Percentiles rank a stretch among this genome's conserved stretches.
Evolutionary conservation across 164 flowering plant species (phyloP).

Genomic region (Tinospora cordifolia): DNA sequence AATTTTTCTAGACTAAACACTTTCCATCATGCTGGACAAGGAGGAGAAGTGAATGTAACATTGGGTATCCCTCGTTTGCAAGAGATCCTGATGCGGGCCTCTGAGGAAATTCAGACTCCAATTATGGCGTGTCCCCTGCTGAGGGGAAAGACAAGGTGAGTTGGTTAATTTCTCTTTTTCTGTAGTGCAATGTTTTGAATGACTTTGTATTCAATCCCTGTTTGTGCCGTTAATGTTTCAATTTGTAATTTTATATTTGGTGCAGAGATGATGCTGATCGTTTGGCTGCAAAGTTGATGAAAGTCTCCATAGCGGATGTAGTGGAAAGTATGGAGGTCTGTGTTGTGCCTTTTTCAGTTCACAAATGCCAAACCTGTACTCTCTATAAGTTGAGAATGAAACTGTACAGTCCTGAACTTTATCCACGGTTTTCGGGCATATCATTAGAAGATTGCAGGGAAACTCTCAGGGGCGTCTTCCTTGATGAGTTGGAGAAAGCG

Average conservation of each 20-base stretch:
- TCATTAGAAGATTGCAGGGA: constrained; percentile 42
- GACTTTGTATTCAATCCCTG: not conserved
- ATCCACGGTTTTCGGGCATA: constrained; percentile 36
- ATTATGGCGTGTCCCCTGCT: constrained; percentile 74
- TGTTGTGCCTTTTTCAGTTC: constrained; percentile 36
- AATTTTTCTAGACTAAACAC: constrained; percentile 69
- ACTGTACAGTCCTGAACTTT: constrained; percentile 39
- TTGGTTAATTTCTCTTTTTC: not conserved
- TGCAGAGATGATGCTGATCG: constrained; percentile 57
- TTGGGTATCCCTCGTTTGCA: constrained; percentile 98
- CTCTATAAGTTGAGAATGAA: constrained; percentile 67
- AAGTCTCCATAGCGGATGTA: constrained; percentile 61
- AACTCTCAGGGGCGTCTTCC: constrained; percentile 28
- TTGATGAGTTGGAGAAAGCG: constrained; percentile 56
- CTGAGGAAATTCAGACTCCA: constrained; percentile 68
- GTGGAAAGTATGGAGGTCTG: constrained; percentile 63
- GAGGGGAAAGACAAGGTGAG: constrained; percentile 53
- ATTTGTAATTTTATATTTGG: constrained; percentile 4
- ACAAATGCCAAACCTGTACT: constrained; percentile 24
- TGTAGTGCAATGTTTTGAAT: not conserved
- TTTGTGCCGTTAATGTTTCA: not conserved
- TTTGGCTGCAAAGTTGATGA: constrained; percentile 64
- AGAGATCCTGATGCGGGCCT: constrained; percentile 86
- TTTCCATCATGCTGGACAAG: constrained; percentile 96
- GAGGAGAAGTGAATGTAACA: constrained; percentile 96